Percentiles rank a stretch among this genome's conserved stretches.
phyloP scores from a whole-genome alignment of 2,329 filamentous ascomycete species.

The Venturia aucupariae region DNA sequence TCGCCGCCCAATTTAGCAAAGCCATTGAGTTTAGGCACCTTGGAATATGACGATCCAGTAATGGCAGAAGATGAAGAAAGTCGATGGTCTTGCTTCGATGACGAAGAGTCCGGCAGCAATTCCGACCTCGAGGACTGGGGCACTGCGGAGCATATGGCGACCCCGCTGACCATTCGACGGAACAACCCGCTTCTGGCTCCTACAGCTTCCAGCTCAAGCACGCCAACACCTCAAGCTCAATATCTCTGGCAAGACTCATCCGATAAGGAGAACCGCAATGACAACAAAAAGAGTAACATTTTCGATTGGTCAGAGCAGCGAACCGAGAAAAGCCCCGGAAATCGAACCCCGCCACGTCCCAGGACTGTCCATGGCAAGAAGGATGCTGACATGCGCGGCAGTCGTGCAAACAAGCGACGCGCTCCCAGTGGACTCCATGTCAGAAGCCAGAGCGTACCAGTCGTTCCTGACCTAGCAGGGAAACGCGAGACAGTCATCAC shows the following conservation, averaged over 20 bases:
- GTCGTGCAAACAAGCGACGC: conserved; percentile 57
- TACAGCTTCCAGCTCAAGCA: conserved; percentile 25
- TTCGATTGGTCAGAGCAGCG: conserved; percentile 71
- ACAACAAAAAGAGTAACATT: conserved; percentile 49
- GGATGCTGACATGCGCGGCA: conserved; percentile 59
- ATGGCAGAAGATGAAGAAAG: conserved; percentile 31
- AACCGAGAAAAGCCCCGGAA: conserved; percentile 52
- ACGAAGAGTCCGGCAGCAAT: conserved; percentile 22
- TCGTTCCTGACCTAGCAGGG: conserved; percentile 50
- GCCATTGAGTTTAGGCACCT: conserved; percentile 30
- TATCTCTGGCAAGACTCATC: neutral
- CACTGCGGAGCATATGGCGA: conserved; percentile 22
- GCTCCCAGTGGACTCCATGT: conserved; percentile 61
- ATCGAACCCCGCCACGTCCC: conserved; percentile 53
- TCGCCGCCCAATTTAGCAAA: conserved; percentile 37
- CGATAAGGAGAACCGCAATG: neutral
- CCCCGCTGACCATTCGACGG: conserved; percentile 26
- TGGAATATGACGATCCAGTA: conserved; percentile 31
- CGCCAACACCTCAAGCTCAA: conserved; percentile 18
- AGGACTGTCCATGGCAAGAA: conserved; percentile 71
- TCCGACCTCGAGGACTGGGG: conserved; percentile 24
- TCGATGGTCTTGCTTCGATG: conserved; percentile 29
- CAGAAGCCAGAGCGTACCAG: conserved; percentile 72
- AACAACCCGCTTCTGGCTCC: conserved; percentile 23
- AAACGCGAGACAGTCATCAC: conserved; percentile 46